Conservation (phyloP, 1,284 basidiomycete genomes). For the Cronartium quercuum region DNA sequence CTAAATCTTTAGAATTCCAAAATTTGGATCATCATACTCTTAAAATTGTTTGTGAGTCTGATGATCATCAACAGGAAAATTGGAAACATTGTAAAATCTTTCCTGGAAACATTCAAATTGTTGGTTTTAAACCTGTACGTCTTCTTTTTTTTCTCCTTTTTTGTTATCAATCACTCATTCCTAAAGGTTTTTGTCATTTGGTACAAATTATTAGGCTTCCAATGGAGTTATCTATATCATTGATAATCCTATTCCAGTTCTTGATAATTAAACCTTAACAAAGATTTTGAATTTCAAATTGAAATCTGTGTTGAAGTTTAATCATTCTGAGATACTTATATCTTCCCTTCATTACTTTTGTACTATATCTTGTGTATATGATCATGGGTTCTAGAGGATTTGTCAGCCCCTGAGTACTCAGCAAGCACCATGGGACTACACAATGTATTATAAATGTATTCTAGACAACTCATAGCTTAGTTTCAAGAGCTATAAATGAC, state of each 20-base stretch:
- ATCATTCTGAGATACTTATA: too few relatives aligned
- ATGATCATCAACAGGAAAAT: background rate
- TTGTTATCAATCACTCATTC: background rate
- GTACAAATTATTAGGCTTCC: background rate
- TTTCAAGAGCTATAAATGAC: too few relatives aligned
- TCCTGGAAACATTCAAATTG: background rate
- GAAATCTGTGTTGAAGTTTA: too few relatives aligned
- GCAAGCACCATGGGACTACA: too few relatives aligned
- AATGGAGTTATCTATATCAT: background rate
- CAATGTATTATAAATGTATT: too few relatives aligned
- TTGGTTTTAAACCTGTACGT: background rate
- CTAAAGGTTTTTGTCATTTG: background rate
- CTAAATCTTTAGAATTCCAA: background rate
- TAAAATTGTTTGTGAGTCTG: background rate
- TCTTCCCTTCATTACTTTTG: too few relatives aligned
- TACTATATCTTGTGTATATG: too few relatives aligned
- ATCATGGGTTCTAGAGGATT: too few relatives aligned
- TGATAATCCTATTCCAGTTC: background rate
- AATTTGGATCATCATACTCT: background rate
- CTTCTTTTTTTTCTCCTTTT: background rate
- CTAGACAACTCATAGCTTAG: too few relatives aligned
- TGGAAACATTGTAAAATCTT: background rate
- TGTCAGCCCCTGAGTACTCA: too few relatives aligned
- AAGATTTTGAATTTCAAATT: too few relatives aligned
- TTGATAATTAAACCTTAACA: background rate